Evolutionary conservation across 768 basidiomycete species (phyloP).

Genomic region (Chalciporus chontae): DNA sequence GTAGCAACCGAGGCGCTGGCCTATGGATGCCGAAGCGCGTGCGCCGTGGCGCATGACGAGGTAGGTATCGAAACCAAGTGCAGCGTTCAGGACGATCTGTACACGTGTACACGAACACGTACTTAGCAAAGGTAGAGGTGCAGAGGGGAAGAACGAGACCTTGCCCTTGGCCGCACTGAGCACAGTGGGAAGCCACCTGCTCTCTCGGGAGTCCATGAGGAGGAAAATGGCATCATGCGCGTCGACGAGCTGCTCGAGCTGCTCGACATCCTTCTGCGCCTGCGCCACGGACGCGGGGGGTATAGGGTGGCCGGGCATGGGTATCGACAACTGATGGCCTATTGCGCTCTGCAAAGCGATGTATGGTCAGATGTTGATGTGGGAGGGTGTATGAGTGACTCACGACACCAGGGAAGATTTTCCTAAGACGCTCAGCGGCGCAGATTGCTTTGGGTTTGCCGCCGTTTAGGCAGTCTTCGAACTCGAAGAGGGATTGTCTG

Average conservation of each 20-base stretch:
- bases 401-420: constrained; percentile 92
- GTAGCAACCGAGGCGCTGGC: constrained; percentile 77
- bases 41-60: constrained; percentile 96
- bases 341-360: constrained; percentile 60
- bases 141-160: constrained; percentile 36
- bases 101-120: not conserved
- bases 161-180: constrained; percentile 82
- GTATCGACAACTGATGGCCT: constrained; percentile 77
- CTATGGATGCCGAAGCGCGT: constrained; percentile 37
- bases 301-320: constrained; percentile 97
- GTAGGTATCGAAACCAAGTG: constrained; percentile 93
- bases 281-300: constrained; percentile 54
- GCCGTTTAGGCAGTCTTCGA: constrained; percentile 87
- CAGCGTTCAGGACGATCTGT: constrained; percentile 90
- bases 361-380: not conserved
- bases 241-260: constrained; percentile 75
- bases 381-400: constrained; percentile 27
- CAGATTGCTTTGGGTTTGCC: constrained; percentile 93
- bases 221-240: constrained; percentile 89
- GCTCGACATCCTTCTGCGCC: constrained; percentile 61
- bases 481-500: constrained; percentile 93
- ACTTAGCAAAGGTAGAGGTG: not conserved
- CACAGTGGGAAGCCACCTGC: constrained; percentile 93
- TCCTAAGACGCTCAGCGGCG: constrained; percentile 80
- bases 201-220: constrained; percentile 98